Conservation (phyloP, 306 rosid species). For the Cucurbita pepo region DNA sequence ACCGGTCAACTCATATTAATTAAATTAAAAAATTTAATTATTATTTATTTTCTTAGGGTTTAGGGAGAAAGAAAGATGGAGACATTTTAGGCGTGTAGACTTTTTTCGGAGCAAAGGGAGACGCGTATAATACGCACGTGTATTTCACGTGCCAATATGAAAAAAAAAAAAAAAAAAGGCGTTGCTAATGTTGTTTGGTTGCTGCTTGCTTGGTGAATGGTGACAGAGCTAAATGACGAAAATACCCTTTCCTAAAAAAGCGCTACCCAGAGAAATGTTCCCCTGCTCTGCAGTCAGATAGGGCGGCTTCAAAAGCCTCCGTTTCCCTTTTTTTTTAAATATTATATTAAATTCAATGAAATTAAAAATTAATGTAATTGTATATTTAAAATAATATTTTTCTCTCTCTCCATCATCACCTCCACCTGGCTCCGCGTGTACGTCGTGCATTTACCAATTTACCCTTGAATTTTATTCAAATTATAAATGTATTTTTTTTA, state of each 20-base stretch:
- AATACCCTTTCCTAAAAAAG: not conserved
- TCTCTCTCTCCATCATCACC: not conserved
- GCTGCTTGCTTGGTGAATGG: not conserved
- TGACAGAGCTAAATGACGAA: not conserved
- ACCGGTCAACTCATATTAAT: not conserved
- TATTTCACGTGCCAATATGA: not conserved
- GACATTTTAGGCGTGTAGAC: not conserved
- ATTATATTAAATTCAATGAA: not conserved
- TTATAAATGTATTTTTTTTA: not conserved
- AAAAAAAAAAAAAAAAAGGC: not conserved
- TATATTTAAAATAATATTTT: not conserved
- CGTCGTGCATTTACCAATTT: not conserved
- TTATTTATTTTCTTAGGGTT: no score
- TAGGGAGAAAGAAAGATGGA: not conserved
- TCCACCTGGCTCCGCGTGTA: conserved; percentile 2
- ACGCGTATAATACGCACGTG: not conserved
- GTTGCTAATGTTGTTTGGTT: not conserved
- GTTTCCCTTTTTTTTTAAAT: no score
- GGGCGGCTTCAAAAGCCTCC: conserved; percentile 2
- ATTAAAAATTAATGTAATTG: not conserved
- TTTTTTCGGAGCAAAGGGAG: not conserved
- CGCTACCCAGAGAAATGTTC: not conserved
- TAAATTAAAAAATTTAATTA: no score
- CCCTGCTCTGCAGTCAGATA: not conserved
- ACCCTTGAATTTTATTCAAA: not conserved